Evolutionary conservation across 23 red algal genomes (phyloP).

Genomic region (Pyropia yezoensis): DNA sequence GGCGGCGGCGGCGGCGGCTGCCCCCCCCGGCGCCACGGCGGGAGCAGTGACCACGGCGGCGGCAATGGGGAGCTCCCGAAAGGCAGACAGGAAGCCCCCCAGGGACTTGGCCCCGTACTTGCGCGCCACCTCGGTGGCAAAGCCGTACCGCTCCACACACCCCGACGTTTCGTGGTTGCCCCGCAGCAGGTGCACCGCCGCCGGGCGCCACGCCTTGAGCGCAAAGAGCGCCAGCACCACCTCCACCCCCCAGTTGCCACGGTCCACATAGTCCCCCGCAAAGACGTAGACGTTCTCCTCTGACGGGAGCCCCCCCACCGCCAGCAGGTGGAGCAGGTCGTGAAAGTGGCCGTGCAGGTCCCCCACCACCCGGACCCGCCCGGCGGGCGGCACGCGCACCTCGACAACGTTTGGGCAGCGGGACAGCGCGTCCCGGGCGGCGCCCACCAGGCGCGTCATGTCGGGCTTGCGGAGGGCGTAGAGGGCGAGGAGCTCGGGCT

Average conservation of each 20-base stretch:
- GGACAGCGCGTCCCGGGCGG: conserved; percentile 18
- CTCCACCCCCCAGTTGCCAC: conserved; percentile 63
- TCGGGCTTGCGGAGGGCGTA: conserved; percentile 22
- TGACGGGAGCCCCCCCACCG: conserved; percentile 18
- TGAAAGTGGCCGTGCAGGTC: conserved; percentile 68
- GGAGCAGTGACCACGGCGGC: conserved; percentile 17
- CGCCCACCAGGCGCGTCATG: conserved; percentile 16
- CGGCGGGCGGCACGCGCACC: conserved; percentile 22
- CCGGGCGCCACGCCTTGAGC: conserved; percentile 41
- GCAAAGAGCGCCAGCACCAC: conserved; percentile 32
- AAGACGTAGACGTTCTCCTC: conserved; percentile 48
- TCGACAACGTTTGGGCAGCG: conserved; percentile 46
- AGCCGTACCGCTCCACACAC: conserved; percentile 34
- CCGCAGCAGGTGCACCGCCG: conserved; percentile 36
- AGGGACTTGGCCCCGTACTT: conserved; percentile 30
- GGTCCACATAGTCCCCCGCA: conserved; percentile 69
- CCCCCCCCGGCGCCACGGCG: neutral
- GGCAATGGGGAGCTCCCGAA: conserved; percentile 41
- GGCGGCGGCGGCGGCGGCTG: neutral
- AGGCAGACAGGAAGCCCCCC: conserved; percentile 15
- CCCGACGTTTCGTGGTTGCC: conserved; percentile 78
- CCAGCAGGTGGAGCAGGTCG: conserved; percentile 36
- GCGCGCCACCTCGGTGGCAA: conserved; percentile 21
- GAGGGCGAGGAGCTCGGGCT: conserved; percentile 35
- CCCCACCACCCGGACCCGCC: conserved; percentile 48